Conservation (phyloP, 441 rosid genomes). For the Theobroma grandiflorum region DNA sequence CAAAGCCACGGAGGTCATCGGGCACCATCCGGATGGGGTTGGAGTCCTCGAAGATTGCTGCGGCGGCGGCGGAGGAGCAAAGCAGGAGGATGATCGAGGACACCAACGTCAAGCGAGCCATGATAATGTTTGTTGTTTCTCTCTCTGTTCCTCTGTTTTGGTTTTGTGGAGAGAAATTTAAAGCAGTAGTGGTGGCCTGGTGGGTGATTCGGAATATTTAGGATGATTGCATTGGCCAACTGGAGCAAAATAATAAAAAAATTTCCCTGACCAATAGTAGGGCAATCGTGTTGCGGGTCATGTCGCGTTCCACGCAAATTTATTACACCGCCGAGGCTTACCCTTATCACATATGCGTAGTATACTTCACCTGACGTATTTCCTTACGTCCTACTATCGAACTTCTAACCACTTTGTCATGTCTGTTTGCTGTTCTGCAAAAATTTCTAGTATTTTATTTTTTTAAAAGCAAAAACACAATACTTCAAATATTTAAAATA, state of each 20-base stretch:
- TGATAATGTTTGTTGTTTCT: neutral
- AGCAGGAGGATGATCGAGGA: constrained; percentile 24
- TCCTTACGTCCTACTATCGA: neutral
- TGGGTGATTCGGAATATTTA: neutral
- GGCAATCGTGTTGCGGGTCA: too few relatives aligned
- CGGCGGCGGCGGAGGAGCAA: constrained; percentile 24
- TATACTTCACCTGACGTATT: constrained; percentile 5
- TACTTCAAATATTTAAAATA: too few relatives aligned
- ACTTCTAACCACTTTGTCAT: neutral
- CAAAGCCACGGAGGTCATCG: constrained; percentile 65
- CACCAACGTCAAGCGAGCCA: constrained; percentile 22
- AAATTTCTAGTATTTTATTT: too few relatives aligned
- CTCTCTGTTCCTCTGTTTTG: neutral
- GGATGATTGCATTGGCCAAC: too few relatives aligned
- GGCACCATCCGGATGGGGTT: constrained; percentile 65
- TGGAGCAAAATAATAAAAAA: too few relatives aligned
- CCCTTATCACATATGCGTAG: too few relatives aligned
- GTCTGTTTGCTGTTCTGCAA: too few relatives aligned
- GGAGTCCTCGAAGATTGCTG: constrained; percentile 28
- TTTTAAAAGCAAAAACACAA: too few relatives aligned
- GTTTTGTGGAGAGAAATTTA: neutral
- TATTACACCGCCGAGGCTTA: too few relatives aligned
- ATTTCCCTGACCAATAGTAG: too few relatives aligned
- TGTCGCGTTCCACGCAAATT: too few relatives aligned
- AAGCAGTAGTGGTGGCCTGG: neutral